These are phyloP conservation scores for Hyparrhenia diplandra DNA, from an alignment of 176 grass and related monocot species.

Conservation along the genomic window DNA sequence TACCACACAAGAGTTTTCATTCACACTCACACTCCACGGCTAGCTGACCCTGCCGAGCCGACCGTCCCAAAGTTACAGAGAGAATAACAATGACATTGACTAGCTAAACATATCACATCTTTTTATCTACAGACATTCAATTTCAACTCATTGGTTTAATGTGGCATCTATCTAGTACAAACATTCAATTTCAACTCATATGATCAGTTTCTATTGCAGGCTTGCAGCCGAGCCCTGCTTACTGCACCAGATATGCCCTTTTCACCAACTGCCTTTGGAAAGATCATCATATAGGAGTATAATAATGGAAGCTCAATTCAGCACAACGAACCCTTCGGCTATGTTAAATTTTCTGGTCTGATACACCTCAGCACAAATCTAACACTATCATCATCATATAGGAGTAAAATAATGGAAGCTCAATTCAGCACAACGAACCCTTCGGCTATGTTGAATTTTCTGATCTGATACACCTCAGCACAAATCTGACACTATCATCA, in stretches of 20 bases:
- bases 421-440: too few relatives aligned
- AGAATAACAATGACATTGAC: background rate
- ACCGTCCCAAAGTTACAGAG: background rate
- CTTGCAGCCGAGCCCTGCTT: background rate
- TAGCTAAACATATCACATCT: background rate
- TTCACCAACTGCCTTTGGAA: background rate
- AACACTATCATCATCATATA: too few relatives aligned
- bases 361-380: too few relatives aligned
- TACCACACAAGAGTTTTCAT: background rate
- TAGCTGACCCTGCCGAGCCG: background rate
- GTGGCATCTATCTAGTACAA: background rate
- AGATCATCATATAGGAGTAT: too few relatives aligned
- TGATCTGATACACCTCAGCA: too few relatives aligned
- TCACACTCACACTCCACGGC: background rate
- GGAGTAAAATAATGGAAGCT: too few relatives aligned
- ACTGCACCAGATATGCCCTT: background rate
- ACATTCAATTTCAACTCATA: background rate
- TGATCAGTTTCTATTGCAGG: background rate
- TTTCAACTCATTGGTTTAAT: background rate
- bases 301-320: too few relatives aligned
- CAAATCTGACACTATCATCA: too few relatives aligned
- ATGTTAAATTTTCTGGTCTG: too few relatives aligned
- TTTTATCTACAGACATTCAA: background rate
- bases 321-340: too few relatives aligned
- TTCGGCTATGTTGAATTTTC: too few relatives aligned